phyloP scores from a whole-genome alignment of 169 alveolate genomes.

The Eimeria zaria region DNA sequence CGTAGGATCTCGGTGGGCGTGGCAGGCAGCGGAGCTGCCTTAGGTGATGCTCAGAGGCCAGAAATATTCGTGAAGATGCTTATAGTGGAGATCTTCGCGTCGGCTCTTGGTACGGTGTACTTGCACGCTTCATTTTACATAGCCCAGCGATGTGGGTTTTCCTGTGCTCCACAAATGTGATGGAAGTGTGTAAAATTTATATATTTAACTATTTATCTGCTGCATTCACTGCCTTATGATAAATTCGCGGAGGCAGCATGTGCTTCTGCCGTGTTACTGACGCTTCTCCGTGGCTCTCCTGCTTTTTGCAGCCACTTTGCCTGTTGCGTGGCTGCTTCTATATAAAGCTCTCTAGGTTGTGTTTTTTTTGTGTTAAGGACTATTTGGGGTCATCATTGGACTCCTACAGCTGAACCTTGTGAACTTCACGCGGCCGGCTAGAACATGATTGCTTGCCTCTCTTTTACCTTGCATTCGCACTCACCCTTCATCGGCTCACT shows the following conservation, averaged over 20 bases:
- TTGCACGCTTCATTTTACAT: background rate
- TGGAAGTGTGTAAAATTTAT: background rate
- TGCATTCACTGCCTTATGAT: background rate
- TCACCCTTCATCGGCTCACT: background rate
- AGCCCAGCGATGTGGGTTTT: background rate
- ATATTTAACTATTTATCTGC: background rate
- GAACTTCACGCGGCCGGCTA: slow-evolving; percentile 85
- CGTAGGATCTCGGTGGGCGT: slow-evolving; percentile 98
- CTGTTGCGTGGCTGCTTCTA: background rate
- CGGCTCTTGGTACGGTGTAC: slow-evolving; percentile 97
- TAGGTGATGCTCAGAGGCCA: slow-evolving; percentile 99
- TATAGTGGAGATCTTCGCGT: slow-evolving; percentile 99
- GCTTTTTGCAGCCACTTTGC: background rate
- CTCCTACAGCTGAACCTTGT: slow-evolving; percentile 90
- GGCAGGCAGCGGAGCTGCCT: slow-evolving; percentile 99
- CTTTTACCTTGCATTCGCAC: no score
- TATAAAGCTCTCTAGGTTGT: background rate
- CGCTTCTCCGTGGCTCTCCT: background rate
- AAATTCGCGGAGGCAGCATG: background rate
- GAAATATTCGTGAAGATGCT: slow-evolving; percentile 99
- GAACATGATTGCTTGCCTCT: background rate
- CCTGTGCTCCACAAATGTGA: background rate
- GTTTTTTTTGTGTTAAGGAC: slow-evolving; percentile 64
- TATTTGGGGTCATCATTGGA: slow-evolving; percentile 88
- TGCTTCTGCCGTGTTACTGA: background rate